phyloP scores from a whole-genome alignment of 2,329 filamentous ascomycete species.

The Pestalotiopsis sp. region DNA sequence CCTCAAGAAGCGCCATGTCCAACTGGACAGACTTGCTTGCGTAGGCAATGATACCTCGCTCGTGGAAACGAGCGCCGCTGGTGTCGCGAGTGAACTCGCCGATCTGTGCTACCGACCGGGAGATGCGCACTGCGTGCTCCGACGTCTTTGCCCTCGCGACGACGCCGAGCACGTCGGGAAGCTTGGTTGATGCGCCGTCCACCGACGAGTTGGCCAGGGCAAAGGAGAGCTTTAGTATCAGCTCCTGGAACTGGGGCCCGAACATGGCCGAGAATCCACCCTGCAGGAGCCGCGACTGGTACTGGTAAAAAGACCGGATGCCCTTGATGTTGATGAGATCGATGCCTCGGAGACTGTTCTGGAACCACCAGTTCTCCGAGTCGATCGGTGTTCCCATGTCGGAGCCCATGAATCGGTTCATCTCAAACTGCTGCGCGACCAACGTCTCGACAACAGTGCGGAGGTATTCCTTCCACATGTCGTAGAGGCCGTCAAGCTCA shows the following conservation, averaged over 20 bases:
- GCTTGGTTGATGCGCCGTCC: slow-evolving; percentile 30
- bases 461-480: slow-evolving; percentile 51
- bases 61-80: slow-evolving; percentile 47
- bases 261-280: slow-evolving; percentile 51
- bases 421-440: slow-evolving; percentile 53
- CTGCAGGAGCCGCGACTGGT: slow-evolving; percentile 52
- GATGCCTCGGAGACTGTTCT: slow-evolving; percentile 28
- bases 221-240: slow-evolving; percentile 54
- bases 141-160: slow-evolving; percentile 44
- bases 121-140: slow-evolving; percentile 43
- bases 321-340: slow-evolving; percentile 48
- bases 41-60: slow-evolving; percentile 52
- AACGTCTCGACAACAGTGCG: slow-evolving; percentile 50
- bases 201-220: slow-evolving; percentile 42
- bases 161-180: slow-evolving; percentile 46
- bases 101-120: slow-evolving; percentile 49
- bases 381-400: slow-evolving; percentile 38
- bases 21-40: slow-evolving; percentile 48
- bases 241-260: slow-evolving; percentile 50
- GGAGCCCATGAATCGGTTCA: slow-evolving; percentile 47
- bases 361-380: slow-evolving; percentile 43
- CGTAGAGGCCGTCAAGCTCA: slow-evolving; percentile 46
- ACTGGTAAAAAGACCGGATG: slow-evolving; percentile 51
- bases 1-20: slow-evolving; percentile 54
- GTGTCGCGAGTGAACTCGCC: slow-evolving; percentile 49